Evolutionary conservation across 129 eudicot species (phyloP).

Genomic region (Glebionis coronaria): DNA sequence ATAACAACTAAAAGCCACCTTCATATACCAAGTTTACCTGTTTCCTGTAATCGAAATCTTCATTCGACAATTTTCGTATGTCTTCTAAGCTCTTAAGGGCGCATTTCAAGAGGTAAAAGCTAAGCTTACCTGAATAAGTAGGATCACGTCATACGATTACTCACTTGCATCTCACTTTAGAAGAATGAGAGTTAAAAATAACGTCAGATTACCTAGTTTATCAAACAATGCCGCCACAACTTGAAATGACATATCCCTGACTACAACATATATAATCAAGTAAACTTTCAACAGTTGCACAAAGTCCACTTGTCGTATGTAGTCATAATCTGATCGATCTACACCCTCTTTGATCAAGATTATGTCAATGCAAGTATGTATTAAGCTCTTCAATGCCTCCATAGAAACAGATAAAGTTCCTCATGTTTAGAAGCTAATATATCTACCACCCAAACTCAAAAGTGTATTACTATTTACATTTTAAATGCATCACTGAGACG

Average conservation of each 20-base stretch:
- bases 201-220: conserved; percentile 57
- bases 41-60: conserved; percentile 74
- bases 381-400: conserved; percentile 73
- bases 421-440: conserved; percentile 90
- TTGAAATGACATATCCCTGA: conserved; percentile 93
- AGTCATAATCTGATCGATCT: conserved; percentile 49
- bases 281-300: conserved; percentile 72
- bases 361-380: conserved; percentile 73
- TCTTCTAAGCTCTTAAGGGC: conserved; percentile 71
- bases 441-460: conserved; percentile 43
- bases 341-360: conserved; percentile 76
- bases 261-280: conserved; percentile 73
- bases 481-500: not conserved
- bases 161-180: not conserved
- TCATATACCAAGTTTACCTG: conserved; percentile 44
- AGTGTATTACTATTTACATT: not conserved
- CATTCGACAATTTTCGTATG: conserved; percentile 81
- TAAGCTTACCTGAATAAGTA: conserved; percentile 46
- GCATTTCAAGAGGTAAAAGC: conserved; percentile 52
- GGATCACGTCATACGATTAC: not conserved
- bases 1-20: not conserved
- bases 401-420: conserved; percentile 73
- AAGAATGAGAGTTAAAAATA: not conserved
- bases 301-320: conserved; percentile 38
- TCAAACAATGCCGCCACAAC: conserved; percentile 83